A percentile compares a stretch with the other conserved stretches of the same genome.
Conservation (phyloP, 23 red algal genomes). For the Gracilaria caudata region DNA sequence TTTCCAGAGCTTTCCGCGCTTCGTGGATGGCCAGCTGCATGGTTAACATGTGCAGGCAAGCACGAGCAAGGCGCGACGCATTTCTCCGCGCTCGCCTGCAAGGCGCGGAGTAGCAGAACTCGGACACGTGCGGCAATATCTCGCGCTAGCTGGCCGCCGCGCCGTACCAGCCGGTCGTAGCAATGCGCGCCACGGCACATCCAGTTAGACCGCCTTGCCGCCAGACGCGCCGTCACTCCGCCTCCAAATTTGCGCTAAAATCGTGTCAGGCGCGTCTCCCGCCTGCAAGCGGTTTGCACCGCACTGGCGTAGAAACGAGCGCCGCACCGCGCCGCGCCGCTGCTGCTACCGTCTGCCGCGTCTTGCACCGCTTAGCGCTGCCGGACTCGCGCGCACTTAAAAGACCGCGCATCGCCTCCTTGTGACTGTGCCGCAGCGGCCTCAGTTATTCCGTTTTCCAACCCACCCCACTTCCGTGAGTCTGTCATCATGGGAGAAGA, state of each 20-base stretch:
- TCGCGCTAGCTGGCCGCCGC: neutral
- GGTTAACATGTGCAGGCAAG: neutral
- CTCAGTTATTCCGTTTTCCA: too few relatives aligned
- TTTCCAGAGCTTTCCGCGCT: conserved; percentile 63
- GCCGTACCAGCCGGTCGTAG: neutral
- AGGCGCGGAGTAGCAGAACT: neutral
- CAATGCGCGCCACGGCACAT: neutral
- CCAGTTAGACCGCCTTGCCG: neutral
- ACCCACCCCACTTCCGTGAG: neutral
- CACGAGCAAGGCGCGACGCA: neutral
- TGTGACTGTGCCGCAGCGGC: too few relatives aligned
- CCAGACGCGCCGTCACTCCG: neutral
- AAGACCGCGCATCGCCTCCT: too few relatives aligned
- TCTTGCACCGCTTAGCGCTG: too few relatives aligned
- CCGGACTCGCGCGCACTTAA: too few relatives aligned
- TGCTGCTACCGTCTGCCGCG: neutral
- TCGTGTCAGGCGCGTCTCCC: neutral
- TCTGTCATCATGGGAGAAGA: neutral
- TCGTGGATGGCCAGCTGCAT: conserved; percentile 80
- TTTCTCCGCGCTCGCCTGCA: neutral
- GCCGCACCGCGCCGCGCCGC: neutral
- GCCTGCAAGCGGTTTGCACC: too few relatives aligned
- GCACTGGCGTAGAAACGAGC: conserved; percentile 9
- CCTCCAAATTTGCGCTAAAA: conserved; percentile 9
- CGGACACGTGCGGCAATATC: neutral